Evolutionary conservation across 2,329 filamentous ascomycete species (phyloP).

Genomic region (Alternaria infectoria): DNA sequence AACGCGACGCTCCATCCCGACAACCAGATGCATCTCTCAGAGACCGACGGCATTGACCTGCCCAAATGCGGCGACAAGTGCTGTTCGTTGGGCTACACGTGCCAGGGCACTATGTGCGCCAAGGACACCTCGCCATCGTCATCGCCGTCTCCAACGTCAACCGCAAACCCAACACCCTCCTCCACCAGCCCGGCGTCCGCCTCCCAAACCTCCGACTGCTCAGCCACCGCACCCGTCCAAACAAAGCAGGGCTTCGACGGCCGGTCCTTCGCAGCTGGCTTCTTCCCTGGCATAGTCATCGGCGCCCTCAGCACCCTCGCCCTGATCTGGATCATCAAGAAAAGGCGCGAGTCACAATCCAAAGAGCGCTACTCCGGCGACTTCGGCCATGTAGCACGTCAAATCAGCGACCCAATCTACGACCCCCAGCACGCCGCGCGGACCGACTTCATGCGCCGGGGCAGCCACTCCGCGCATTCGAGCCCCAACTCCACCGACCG

Average conservation of each 20-base stretch:
- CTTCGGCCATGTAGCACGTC: slow-evolving; percentile 46
- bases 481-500: slow-evolving; percentile 37
- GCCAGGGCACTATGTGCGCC: slow-evolving; percentile 61
- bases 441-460: slow-evolving; percentile 46
- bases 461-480: slow-evolving; percentile 30
- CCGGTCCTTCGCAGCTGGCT: slow-evolving; percentile 47
- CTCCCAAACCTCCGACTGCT: slow-evolving; percentile 37
- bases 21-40: slow-evolving; percentile 70
- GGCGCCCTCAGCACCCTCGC: slow-evolving; percentile 41
- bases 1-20: slow-evolving; percentile 63
- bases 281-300: slow-evolving; percentile 47
- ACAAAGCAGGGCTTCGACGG: slow-evolving; percentile 36
- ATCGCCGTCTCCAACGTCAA: slow-evolving; percentile 27
- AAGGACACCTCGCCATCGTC: slow-evolving; percentile 48
- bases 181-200: slow-evolving; percentile 37
- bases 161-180: slow-evolving; percentile 29
- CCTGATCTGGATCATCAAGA: slow-evolving; percentile 44
- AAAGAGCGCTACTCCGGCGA: slow-evolving; percentile 46
- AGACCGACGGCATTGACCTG: slow-evolving; percentile 61
- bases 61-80: slow-evolving; percentile 65
- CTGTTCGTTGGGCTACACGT: slow-evolving; percentile 76
- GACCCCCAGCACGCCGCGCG: slow-evolving; percentile 43
- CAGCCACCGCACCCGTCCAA: slow-evolving; percentile 20
- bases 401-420: slow-evolving; percentile 50
- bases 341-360: slow-evolving; percentile 36